Evolutionary conservation across 106 monocot genomes (phyloP), one percentile per base, ranked within the genome.

Genomic region (Dendrobium chrysotoxum): DNA sequence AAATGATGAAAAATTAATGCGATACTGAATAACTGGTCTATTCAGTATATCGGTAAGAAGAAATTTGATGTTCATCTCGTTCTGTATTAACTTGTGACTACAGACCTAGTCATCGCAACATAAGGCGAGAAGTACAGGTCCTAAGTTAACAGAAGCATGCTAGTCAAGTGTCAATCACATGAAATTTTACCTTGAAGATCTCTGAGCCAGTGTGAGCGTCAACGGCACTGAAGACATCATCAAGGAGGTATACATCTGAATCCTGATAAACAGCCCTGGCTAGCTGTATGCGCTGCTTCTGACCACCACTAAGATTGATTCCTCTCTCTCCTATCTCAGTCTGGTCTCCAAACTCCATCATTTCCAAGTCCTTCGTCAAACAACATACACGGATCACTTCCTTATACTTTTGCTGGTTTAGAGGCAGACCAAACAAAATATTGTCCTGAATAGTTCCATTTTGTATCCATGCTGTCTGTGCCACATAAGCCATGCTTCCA

Each of bases 271-370:
- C 88, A 15, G 95, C 98, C 45, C 98, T 80, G 47, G 98, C 98
- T 5, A 99, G 87, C 79, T 99, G 98, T 47, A 99, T 95, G 31
- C 95, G 89, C 80, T 99, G 98, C 84, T 99, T 99, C 80, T 99
- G 98, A 4, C 98, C 98, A 6, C 98, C 98, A 68, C 98, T 99
- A 50, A 99, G 90, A 72, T 99, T 99, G 85, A 99, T 95, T 20
- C 95, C 98, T 45, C 98, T 81, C 87, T 99, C 98, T 10, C 98
- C 98, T 13, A 99, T 99, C 85, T 99, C 98, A n/a, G 98, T 99
- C 81, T 99, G 95, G 77, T 99, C 98, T 4, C 98, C 98, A 79
- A 95, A 99, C 83, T 99, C 95, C 95, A 99, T 95, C 89, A 99
- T 95, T 70, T 99, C 98, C 79, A 99, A 44, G 70, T 99, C 98